These are phyloP conservation scores for Saccharomyces pastorianus DNA, from an alignment of 1,139 yeast genomes.

Conservation along the genomic window DNA sequence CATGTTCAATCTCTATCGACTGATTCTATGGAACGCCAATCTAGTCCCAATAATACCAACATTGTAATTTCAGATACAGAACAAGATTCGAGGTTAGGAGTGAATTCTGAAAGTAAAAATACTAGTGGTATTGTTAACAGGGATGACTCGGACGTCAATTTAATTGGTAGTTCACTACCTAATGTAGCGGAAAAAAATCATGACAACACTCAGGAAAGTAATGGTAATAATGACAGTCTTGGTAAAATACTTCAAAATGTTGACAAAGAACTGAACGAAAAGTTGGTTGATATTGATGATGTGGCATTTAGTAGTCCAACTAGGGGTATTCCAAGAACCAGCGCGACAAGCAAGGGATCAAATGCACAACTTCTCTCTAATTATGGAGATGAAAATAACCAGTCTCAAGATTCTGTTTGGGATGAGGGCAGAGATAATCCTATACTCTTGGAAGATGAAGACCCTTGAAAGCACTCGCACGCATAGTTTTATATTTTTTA, in stretches of 20 bases:
- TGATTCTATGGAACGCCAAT: background rate
- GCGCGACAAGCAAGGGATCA: background rate
- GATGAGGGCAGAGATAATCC: background rate
- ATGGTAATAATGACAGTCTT: slow-evolving; percentile 1
- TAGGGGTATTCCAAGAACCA: background rate
- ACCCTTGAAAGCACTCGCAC: background rate
- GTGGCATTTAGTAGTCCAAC: background rate
- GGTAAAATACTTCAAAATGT: slow-evolving; percentile 7
- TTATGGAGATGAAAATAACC: background rate
- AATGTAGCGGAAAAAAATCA: slow-evolving; percentile 15
- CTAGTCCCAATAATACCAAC: background rate
- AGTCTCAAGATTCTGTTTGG: background rate
- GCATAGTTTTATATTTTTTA: background rate
- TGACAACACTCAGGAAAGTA: slow-evolving; percentile 14
- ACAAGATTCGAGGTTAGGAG: background rate
- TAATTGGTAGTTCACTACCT: slow-evolving; percentile 3
- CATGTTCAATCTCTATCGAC: background rate
- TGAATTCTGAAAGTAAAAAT: background rate
- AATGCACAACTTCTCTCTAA: background rate
- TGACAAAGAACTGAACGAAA: slow-evolving; percentile 10
- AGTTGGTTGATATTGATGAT: slow-evolving; percentile 1
- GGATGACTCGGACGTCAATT: background rate
- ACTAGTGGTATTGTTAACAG: background rate
- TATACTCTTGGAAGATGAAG: background rate
- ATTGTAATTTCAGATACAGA: background rate